Percentiles rank a stretch among this genome's conserved stretches.
Conservation (phyloP, 2,329 filamentous ascomycete genomes). For the Pseudonectria foliicola region DNA sequence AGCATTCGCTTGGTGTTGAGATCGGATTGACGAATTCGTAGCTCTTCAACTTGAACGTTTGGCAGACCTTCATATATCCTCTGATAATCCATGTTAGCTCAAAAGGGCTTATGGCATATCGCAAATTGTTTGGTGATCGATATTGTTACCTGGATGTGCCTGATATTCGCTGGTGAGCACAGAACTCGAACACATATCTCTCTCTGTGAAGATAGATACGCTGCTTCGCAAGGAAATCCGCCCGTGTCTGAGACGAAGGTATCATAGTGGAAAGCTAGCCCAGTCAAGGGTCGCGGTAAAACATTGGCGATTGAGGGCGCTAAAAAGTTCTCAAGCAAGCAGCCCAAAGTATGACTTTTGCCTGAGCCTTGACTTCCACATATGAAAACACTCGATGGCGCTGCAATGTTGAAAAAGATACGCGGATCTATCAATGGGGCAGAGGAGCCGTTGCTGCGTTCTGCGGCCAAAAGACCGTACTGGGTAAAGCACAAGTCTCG, state of each 20-base stretch:
- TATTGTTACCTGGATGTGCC: slow-evolving; percentile 12
- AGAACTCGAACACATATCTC: slow-evolving; percentile 44
- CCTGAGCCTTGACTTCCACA: slow-evolving; percentile 59
- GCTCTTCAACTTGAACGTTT: slow-evolving; percentile 40
- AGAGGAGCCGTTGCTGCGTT: neutral
- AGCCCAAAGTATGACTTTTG: slow-evolving; percentile 55
- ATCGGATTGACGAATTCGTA: slow-evolving; percentile 43
- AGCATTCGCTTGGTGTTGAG: slow-evolving; percentile 53
- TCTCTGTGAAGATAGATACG: slow-evolving; percentile 40
- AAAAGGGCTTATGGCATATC: too few species aligned
- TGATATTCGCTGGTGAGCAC: slow-evolving; percentile 46
- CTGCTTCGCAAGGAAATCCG: slow-evolving; percentile 52
- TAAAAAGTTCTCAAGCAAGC: slow-evolving; percentile 51
- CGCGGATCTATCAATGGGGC: slow-evolving; percentile 17
- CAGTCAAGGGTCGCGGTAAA: slow-evolving; percentile 47
- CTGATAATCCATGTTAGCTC: slow-evolving; percentile 10
- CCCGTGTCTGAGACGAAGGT: slow-evolving; percentile 41
- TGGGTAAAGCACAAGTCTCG: slow-evolving; percentile 1
- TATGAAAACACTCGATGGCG: slow-evolving; percentile 54
- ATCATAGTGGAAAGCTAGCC: slow-evolving; percentile 60
- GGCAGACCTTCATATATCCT: slow-evolving; percentile 34
- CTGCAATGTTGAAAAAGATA: slow-evolving; percentile 39
- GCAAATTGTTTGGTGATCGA: too few species aligned
- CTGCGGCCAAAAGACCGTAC: slow-evolving; percentile 6
- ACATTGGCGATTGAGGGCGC: slow-evolving; percentile 35